Conservation (phyloP, 2,329 filamentous ascomycete species). For the Pseudogymnoascus sp. region DNA sequence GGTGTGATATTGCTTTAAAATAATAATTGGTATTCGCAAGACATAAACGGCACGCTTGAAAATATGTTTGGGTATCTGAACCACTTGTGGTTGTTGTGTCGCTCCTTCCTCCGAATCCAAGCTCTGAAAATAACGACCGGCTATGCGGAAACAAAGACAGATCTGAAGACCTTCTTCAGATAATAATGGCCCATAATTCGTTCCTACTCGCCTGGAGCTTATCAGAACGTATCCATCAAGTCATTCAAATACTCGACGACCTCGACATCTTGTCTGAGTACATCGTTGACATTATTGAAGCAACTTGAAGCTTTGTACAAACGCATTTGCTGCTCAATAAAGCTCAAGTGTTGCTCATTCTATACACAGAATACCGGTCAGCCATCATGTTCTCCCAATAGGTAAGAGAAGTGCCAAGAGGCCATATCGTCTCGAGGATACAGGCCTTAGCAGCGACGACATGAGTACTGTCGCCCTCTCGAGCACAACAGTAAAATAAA, state of each 20-base stretch:
- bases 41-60: background rate
- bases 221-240: constrained; percentile 25
- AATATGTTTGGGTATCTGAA: background rate
- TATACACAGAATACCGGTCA: constrained; percentile 7
- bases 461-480: background rate
- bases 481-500: background rate
- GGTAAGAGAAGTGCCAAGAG: background rate
- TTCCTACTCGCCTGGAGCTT: background rate
- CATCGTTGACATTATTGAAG: constrained; percentile 26
- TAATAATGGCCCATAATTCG: too few species aligned
- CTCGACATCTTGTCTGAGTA: constrained; percentile 28
- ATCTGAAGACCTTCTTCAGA: background rate
- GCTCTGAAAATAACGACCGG: background rate
- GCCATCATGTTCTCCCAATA: background rate
- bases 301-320: constrained; percentile 22
- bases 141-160: background rate
- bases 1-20: background rate
- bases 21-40: background rate
- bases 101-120: background rate
- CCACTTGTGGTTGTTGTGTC: constrained; percentile 3
- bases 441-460: background rate
- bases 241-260: constrained; percentile 31
- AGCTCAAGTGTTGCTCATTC: constrained; percentile 27
- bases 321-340: constrained; percentile 29
- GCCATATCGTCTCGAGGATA: background rate